These are phyloP conservation scores for Mediolabrus comicus DNA, from an alignment of 108 stramenopile genomes.

Conservation along the genomic window DNA sequence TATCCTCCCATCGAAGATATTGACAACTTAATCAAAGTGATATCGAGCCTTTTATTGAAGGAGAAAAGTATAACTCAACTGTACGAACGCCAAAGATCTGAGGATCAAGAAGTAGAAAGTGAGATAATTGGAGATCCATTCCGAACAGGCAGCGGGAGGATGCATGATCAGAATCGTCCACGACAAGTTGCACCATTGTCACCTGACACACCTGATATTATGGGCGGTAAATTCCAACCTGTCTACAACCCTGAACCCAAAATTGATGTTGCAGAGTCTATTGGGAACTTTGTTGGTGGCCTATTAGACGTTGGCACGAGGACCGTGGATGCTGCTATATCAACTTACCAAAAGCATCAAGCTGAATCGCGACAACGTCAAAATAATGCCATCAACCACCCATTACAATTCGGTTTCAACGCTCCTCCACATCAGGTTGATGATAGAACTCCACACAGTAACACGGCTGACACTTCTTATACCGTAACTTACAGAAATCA, in stretches of 20 bases:
- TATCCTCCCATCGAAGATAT: slow-evolving; percentile 59
- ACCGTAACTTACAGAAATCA: neutral
- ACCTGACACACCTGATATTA: neutral
- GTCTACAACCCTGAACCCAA: neutral
- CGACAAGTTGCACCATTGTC: neutral
- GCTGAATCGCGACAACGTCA: neutral
- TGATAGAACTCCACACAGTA: neutral
- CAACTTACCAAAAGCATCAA: slow-evolving; percentile 10
- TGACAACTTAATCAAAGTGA: slow-evolving; percentile 37
- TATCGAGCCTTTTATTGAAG: slow-evolving; percentile 47
- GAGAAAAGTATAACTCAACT: slow-evolving; percentile 18
- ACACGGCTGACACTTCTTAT: neutral
- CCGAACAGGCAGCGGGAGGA: neutral
- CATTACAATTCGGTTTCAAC: neutral
- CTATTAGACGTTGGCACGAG: slow-evolving; percentile 19
- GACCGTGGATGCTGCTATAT: slow-evolving; percentile 59
- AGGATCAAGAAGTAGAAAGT: slow-evolving; percentile 30
- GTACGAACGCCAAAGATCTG: slow-evolving; percentile 29
- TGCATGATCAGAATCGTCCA: neutral
- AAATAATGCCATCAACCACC: neutral
- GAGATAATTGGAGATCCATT: slow-evolving; percentile 38
- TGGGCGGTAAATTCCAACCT: neutral
- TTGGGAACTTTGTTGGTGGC: neutral
- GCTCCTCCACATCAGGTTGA: neutral
- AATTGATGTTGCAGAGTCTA: neutral